phyloP scores from a whole-genome alignment of 176 grass and related monocot genomes.

The Puccinellia tenuiflora region DNA sequence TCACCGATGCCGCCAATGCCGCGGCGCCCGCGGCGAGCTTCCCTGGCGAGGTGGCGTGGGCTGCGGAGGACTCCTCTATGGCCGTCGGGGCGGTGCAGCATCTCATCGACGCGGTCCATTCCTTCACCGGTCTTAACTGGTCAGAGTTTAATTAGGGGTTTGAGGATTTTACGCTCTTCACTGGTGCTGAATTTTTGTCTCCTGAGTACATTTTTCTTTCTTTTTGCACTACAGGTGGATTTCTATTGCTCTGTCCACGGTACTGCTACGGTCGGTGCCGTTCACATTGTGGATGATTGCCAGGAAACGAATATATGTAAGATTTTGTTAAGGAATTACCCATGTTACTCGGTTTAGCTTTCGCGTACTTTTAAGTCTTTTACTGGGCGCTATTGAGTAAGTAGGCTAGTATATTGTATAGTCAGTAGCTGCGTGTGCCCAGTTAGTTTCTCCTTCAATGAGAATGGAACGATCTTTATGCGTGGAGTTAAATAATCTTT shows the following conservation, averaged over 20 bases:
- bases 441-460: not conserved
- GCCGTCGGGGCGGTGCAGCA: constrained; percentile 31
- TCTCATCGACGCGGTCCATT: constrained; percentile 41
- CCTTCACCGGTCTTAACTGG: constrained; percentile 41
- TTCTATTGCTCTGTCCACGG: constrained; percentile 21
- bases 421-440: not conserved
- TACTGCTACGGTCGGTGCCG: not conserved
- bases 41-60: constrained; percentile 40
- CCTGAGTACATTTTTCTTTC: not conserved
- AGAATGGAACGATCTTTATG: not conserved
- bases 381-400: not conserved
- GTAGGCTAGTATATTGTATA: not conserved
- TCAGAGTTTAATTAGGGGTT: constrained; percentile 18
- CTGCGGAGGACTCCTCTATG: constrained; percentile 21
- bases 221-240: constrained; percentile 5
- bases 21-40: constrained; percentile 1
- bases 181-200: not conserved
- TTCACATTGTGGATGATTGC: not conserved
- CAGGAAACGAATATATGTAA: not conserved
- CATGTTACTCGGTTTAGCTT: not conserved
- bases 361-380: too few relatives aligned
- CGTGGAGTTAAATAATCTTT: not conserved
- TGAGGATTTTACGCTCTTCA: not conserved
- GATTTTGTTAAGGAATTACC: not conserved
- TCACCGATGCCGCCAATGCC: constrained; percentile 2